These are phyloP conservation scores for Pochonia chlamydosporia DNA, from an alignment of 2,329 filamentous ascomycete genomes.

Conservation along the genomic window DNA sequence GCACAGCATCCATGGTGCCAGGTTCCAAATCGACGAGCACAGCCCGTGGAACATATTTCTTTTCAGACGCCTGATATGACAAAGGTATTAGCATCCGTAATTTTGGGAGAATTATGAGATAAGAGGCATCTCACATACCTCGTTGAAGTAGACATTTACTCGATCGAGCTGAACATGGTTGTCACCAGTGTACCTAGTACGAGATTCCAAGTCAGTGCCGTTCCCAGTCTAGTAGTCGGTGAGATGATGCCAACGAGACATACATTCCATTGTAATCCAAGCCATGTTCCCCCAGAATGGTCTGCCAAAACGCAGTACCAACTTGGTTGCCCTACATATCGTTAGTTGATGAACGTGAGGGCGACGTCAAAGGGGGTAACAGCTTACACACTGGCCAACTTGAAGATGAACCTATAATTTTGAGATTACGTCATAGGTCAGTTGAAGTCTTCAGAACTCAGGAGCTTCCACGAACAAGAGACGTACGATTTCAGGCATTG, in stretches of 20 bases:
- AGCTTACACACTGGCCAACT: conserved; percentile 93
- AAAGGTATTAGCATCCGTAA: background rate
- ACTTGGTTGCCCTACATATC: conserved; percentile 91
- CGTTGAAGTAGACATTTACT: conserved; percentile 99
- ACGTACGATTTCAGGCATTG: conserved; percentile 12
- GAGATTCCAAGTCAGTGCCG: background rate
- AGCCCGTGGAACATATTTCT: conserved; percentile 98
- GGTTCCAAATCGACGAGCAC: conserved; percentile 99
- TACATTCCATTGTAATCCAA: conserved; percentile 86
- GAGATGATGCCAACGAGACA: background rate
- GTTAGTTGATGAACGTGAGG: conserved; percentile 26
- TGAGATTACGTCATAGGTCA: conserved; percentile 42
- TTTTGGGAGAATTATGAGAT: background rate
- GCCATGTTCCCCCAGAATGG: conserved; percentile 84
- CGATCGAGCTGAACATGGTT: conserved; percentile 98
- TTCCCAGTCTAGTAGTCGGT: background rate
- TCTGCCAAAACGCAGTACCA: conserved; percentile 98
- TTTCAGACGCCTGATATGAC: conserved; percentile 71
- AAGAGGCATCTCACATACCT: conserved; percentile 33
- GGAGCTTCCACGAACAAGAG: background rate
- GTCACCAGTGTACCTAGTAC: conserved; percentile 77
- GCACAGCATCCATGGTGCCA: conserved; percentile 98
- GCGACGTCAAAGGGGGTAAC: conserved; percentile 48
- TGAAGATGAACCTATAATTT: conserved; percentile 88
- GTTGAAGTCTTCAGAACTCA: background rate